Evolutionary conservation across 1,284 basidiomycete genomes (phyloP).

Genomic region (Neonothopanus nambi): DNA sequence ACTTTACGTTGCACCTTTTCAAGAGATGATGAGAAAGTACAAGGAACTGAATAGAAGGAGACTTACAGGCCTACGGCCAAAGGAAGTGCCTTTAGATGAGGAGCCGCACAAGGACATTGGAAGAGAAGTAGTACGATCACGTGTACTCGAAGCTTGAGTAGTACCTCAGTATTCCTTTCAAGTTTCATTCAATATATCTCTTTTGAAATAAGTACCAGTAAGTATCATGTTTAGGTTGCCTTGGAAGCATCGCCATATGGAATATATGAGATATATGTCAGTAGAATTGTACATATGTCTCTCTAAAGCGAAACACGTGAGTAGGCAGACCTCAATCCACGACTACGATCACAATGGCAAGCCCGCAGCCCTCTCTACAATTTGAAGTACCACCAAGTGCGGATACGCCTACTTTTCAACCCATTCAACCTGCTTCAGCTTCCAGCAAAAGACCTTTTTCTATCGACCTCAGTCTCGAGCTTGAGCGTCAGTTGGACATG

Average conservation of each 20-base stretch:
- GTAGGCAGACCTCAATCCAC: too few species aligned
- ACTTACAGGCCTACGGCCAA: constrained; percentile 54
- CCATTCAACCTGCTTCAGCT: constrained; percentile 7
- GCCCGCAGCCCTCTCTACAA: constrained; percentile 8
- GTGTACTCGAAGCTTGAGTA: too few species aligned
- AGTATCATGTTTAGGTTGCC: too few species aligned
- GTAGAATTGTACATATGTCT: too few species aligned
- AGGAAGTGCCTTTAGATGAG: constrained; percentile 45
- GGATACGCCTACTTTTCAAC: constrained; percentile 2
- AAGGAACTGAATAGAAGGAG: neutral
- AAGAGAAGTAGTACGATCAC: neutral
- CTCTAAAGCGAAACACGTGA: too few species aligned
- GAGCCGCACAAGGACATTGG: constrained; percentile 44
- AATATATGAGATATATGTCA: too few species aligned
- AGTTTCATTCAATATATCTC: too few species aligned
- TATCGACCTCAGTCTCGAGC: constrained; percentile 74
- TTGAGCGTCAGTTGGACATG: constrained; percentile 71
- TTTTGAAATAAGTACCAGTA: too few species aligned
- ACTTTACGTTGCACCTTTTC: constrained; percentile 65
- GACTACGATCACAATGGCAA: neutral
- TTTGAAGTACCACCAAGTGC: constrained; percentile 11
- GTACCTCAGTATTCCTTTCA: too few species aligned
- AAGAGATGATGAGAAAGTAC: neutral
- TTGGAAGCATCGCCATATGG: too few species aligned
- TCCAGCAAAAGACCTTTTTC: constrained; percentile 50